Evolutionary conservation across 2,329 filamentous ascomycete species (phyloP), one percentile per base, ranked within the genome.

Genomic region (Lojkania enalia): DNA sequence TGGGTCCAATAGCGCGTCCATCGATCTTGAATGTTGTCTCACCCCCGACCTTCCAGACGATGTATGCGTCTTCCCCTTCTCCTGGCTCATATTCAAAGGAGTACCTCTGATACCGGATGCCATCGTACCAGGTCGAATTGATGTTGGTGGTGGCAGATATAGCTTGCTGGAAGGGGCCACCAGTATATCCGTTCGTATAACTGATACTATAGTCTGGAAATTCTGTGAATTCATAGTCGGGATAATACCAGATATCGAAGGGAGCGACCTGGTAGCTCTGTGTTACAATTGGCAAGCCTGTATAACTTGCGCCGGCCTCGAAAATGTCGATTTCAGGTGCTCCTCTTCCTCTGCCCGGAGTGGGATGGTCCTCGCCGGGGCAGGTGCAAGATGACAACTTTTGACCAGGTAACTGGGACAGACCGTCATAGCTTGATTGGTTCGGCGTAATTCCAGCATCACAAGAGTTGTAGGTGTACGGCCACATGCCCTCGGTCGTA

Each of bases 81-180:
- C 79, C 78, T 1, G 78, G 77, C 0, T 63, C 67, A 48, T 82
- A 81, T 49, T 82, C 79, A 43, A 78, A 81, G 1, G 76, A 74
- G 58, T 78, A 82, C 38, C 74, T 78, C 54, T 82, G 79, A 54
- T 80, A 82, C 15, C 69, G 61, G 12, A 73, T 70, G 3, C 76
- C 75, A 45, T 81, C 77, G 44, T 77, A 82, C 79, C 79, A 82
- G 7, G 73, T 54, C 47, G 76, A 77, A 58, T 81, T 81, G 9
- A 82, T 66, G 38, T 75, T 73, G 0, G 77, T 78, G 9, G 77
- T 77, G 4, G 72, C 77, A n/a, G 75, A 79, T 11, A 82, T 70
- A 21, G 78, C 78, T 61, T 82, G 77, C 54, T 82, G 78, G 49
- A 69, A 81, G 2, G 77, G 76, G 1, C 78, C 78, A 14, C 79